phyloP scores from a whole-genome alignment of 352 stramenopile genomes.

The Globisporangium rhizosaccharum region DNA sequence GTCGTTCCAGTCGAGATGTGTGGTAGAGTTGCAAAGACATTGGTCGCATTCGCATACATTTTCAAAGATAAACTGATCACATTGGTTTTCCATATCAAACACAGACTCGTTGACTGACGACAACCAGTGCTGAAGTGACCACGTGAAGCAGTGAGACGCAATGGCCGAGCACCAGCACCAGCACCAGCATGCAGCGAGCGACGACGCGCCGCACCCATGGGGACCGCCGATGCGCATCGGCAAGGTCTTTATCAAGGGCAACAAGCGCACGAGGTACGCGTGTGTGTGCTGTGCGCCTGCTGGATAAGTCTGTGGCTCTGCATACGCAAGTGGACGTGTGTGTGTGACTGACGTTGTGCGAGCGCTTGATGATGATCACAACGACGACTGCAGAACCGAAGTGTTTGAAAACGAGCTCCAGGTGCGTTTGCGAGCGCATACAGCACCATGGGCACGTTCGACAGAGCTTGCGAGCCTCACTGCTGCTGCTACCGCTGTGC shows the following conservation, averaged over 20 bases:
- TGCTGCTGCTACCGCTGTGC: neutral
- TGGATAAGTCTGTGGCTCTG: neutral
- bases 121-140: neutral
- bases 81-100: neutral
- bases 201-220: constrained; percentile 55
- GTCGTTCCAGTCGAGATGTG: no score
- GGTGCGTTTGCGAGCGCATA: constrained; percentile 17
- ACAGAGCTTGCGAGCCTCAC: neutral
- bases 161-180: constrained; percentile 14
- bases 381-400: constrained; percentile 35
- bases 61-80: no score
- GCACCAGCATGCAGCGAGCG: constrained; percentile 6
- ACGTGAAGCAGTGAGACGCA: neutral
- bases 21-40: no score
- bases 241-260: constrained; percentile 86
- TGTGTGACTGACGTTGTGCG: neutral
- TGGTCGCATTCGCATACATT: no score
- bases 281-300: neutral
- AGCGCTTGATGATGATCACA: neutral
- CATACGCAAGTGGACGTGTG: neutral
- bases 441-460: no score
- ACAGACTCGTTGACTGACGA: constrained; percentile 2
- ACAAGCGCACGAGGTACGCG: constrained; percentile 79
- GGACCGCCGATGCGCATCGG: constrained; percentile 74
- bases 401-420: constrained; percentile 87